Conservation (phyloP, 2,329 filamentous ascomycete species). For the Xylaria polymorpha region DNA sequence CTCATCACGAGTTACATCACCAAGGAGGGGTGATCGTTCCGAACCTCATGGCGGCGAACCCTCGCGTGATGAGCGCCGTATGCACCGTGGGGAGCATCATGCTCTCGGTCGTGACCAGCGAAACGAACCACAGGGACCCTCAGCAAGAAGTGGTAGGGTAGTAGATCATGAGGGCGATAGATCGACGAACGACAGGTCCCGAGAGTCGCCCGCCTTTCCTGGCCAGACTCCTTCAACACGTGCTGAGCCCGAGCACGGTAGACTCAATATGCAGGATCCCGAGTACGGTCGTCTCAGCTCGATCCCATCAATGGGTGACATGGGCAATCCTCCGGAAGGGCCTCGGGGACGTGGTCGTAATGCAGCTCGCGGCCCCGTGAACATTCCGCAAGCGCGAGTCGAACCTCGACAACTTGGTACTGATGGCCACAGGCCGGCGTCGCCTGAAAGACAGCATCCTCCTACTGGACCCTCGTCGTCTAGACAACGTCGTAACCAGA, state of each 20-base stretch:
- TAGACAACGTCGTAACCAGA: conserved; percentile 58
- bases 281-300: conserved; percentile 72
- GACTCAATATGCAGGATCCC: conserved; percentile 66
- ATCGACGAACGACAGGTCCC: conserved; percentile 53
- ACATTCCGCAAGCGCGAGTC: conserved; percentile 54
- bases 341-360: conserved; percentile 64
- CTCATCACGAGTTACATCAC: conserved; percentile 56
- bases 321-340: conserved; percentile 62
- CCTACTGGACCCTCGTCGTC: conserved; percentile 66
- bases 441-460: conserved; percentile 62
- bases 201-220: conserved; percentile 56
- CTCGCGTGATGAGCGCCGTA: conserved; percentile 61
- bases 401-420: conserved; percentile 57
- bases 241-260: conserved; percentile 62
- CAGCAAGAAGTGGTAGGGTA: conserved; percentile 46
- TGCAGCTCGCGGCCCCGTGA: conserved; percentile 54
- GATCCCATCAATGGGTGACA: conserved; percentile 57
- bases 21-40: conserved; percentile 58
- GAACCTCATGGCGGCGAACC: conserved; percentile 54
- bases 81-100: conserved; percentile 54
- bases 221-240: conserved; percentile 51
- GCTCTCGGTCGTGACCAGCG: conserved; percentile 48
- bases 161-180: conserved; percentile 57
- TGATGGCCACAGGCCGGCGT: conserved; percentile 57
- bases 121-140: conserved; percentile 45